Conservation (phyloP, 169 alveolate genomes). For the Eimeria falciformis region DNA sequence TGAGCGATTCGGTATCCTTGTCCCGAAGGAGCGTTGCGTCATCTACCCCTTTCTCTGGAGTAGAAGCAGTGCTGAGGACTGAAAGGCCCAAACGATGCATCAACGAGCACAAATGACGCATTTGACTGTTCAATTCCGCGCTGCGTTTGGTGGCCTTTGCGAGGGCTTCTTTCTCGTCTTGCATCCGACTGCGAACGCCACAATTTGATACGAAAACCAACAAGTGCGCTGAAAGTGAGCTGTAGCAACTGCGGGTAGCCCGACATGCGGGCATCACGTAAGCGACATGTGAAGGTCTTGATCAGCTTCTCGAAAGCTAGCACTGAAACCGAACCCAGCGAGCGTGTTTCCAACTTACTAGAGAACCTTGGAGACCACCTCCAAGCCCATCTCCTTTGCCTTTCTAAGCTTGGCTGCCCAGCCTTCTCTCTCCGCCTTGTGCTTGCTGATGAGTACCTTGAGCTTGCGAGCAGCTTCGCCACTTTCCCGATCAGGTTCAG, state of each 20-base stretch:
- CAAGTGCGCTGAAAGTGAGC: too few species aligned
- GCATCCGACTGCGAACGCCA: conserved; percentile 59
- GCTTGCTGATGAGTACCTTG: conserved; percentile 55
- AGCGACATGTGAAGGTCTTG: too few species aligned
- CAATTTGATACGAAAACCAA: too few species aligned
- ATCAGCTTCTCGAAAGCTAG: too few species aligned
- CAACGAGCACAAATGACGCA: conserved; percentile 62
- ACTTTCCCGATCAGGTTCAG: conserved; percentile 38
- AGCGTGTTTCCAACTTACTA: conserved; percentile 33
- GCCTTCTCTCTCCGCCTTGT: conserved; percentile 67
- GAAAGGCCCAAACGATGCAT: conserved; percentile 73
- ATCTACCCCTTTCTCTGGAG: conserved; percentile 43
- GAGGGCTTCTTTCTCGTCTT: conserved; percentile 69
- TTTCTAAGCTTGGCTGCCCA: conserved; percentile 66
- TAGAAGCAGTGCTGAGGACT: conserved; percentile 68
- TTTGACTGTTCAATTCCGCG: conserved; percentile 52
- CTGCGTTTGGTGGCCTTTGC: conserved; percentile 61
- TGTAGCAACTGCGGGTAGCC: too few species aligned
- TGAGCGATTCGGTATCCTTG: conserved; percentile 52
- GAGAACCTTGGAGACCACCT: conserved; percentile 68
- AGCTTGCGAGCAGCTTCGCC: conserved; percentile 39
- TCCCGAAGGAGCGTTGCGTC: conserved; percentile 10
- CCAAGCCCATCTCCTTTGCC: conserved; percentile 75
- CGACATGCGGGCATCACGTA: too few species aligned
- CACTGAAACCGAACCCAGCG: too few species aligned